A percentile compares a stretch with the other conserved stretches of the same genome.
Evolutionary conservation across 495 filamentous ascomycete genomes (phyloP).

Genomic region (Aspergillus hancockii): DNA sequence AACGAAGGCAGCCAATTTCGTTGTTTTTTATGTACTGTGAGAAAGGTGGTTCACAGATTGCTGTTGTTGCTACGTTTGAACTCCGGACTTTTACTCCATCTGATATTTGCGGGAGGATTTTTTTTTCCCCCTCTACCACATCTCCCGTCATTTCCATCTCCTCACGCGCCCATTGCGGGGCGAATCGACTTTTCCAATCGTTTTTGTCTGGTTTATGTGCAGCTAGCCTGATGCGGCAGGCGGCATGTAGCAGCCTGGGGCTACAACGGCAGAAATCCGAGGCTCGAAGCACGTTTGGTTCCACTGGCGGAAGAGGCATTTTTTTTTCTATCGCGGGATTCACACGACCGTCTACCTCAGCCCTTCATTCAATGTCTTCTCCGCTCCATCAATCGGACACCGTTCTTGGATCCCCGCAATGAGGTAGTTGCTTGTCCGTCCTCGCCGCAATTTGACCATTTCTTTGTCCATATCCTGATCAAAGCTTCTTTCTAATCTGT

Average conservation of each 20-base stretch:
- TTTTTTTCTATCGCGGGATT: conserved; percentile 28
- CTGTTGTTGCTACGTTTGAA: conserved; percentile 19
- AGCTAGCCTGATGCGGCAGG: conserved; percentile 16
- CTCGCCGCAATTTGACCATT: conserved; percentile 20
- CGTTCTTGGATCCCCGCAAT: conserved; percentile 32
- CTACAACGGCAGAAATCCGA: conserved; percentile 23
- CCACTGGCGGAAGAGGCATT: conserved; percentile 26
- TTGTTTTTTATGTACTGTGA: conserved; percentile 9
- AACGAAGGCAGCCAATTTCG: conserved; percentile 10
- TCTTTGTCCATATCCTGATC: background rate
- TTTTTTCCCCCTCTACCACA: conserved; percentile 24
- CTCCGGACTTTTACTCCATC: conserved; percentile 14
- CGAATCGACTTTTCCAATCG: background rate
- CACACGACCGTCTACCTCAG: conserved; percentile 25
- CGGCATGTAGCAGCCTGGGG: conserved; percentile 18
- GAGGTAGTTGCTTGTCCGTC: conserved; percentile 36
- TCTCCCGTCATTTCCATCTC: conserved; percentile 10
- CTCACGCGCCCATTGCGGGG: conserved; percentile 16
- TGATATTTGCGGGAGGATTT: conserved; percentile 2
- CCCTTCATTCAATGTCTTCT: conserved; percentile 20
- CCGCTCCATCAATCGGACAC: conserved; percentile 18
- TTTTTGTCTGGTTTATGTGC: conserved; percentile 11
- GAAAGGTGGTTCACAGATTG: conserved; percentile 13
- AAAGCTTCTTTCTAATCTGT: conserved; percentile 3
- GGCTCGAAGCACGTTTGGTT: conserved; percentile 19